Base-by-base conservation (phyloP, 192 early-diverging fungal species). In the Coemansia sp. region DNA sequence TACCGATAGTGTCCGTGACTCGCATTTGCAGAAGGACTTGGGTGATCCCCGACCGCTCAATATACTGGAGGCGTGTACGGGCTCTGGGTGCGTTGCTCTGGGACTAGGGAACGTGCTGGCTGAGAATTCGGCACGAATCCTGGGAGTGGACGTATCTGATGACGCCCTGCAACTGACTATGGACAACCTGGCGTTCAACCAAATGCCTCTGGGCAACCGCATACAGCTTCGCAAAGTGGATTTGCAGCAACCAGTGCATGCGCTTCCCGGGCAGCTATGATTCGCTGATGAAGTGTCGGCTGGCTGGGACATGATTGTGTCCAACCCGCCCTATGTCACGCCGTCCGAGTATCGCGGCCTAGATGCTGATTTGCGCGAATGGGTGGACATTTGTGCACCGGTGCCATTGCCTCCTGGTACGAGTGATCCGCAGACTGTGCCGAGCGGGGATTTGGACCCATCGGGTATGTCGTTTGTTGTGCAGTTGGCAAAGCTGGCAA, bases 301-400 rank as follows among this genome's bases (percentile, higher is more conserved):
- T 12, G 61, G 12, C 1, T 91, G 85, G 69, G 86, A 96, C 61
- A 65, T 95, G 31, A 78, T 98, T n/a, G 86, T 94, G 0, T 85
- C 90, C 21, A 98, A 98, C 74, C 96, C 96, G 25, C 96, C 96
- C 0, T 96, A 98, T 68, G 85, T 98, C 34, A 80, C 93, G 0
- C 76, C 73, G 3, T 58, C 69, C 2, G 93, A 96, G 65, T 93
- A 92, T 56, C 62, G 62, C 0, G 57, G 42, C 2, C 73, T 98
- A 3, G 89, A 89, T 7, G 77, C 88, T 1, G 86, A 87, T 50
- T 92, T 98, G 1, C 83, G 83, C n/a, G 79, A 86, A 26, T 98
- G 94, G 94, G 96, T 96, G 70, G 94, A 96, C 65, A 72, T 68
- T 20, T 67, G 76, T 10, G 94, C 96, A 1, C 71, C 96, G 9